Conservation (phyloP, 352 stramenopile species). For the Blastocystis sp. region DNA sequence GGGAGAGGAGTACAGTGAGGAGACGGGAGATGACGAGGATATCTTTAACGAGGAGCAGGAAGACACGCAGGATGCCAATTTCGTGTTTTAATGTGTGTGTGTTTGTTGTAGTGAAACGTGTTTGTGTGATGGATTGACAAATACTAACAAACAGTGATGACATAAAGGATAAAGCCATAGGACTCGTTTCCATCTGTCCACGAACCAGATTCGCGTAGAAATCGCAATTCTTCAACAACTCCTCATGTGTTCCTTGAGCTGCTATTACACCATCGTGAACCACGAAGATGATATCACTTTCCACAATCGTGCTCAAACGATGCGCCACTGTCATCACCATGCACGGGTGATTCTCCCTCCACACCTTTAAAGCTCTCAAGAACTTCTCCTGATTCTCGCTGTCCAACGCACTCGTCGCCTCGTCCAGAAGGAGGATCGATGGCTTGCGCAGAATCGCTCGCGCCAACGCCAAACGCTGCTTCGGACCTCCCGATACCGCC, state of each 20-base stretch:
- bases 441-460: constrained; percentile 67
- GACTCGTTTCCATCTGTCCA: too few species aligned
- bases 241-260: constrained; percentile 76
- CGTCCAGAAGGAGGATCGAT: constrained; percentile 70
- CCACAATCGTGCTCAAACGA: constrained; percentile 75
- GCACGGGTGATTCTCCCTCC: constrained; percentile 15
- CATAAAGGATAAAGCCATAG: too few species aligned
- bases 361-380: constrained; percentile 66
- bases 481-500: constrained; percentile 74
- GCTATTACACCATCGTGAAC: constrained; percentile 69
- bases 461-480: constrained; percentile 78
- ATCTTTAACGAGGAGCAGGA: neutral
- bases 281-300: constrained; percentile 78
- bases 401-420: constrained; percentile 73
- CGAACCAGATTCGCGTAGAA: neutral
- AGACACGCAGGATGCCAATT: constrained; percentile 15
- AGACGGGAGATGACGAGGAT: neutral
- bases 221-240: constrained; percentile 63
- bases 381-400: constrained; percentile 74
- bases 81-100: constrained; percentile 32
- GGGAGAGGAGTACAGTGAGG: neutral
- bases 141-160: too few species aligned
- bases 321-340: constrained; percentile 58
- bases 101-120: neutral
- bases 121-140: neutral